A percentile compares a stretch with the other conserved stretches of the same genome.
Evolutionary conservation across 2,329 filamentous ascomycete species (phyloP).

Genomic region (Penicillium corylophilum): DNA sequence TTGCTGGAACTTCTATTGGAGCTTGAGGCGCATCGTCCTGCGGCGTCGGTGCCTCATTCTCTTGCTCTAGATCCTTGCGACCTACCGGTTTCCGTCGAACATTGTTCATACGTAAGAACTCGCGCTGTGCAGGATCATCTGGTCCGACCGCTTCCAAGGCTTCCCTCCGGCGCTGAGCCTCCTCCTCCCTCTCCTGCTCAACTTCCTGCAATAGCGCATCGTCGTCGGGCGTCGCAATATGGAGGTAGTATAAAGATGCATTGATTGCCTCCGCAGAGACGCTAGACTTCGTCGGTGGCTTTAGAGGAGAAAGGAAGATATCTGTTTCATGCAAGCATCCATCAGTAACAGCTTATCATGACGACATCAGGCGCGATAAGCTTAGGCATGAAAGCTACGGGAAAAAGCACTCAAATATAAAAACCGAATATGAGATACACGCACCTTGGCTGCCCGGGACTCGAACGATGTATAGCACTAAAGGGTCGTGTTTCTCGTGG

Average conservation of each 20-base stretch:
- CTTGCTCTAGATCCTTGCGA: slow-evolving; percentile 6
- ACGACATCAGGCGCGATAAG: slow-evolving; percentile 7
- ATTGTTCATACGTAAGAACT: slow-evolving; percentile 37
- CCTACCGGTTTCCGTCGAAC: slow-evolving; percentile 42
- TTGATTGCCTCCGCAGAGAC: slow-evolving; percentile 85
- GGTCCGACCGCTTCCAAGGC: slow-evolving; percentile 19
- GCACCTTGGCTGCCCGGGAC: slow-evolving; percentile 87
- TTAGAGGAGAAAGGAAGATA: slow-evolving; percentile 86
- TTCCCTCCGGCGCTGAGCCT: slow-evolving; percentile 27
- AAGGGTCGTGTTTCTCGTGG: slow-evolving; percentile 64
- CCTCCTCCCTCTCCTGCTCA: slow-evolving; percentile 37
- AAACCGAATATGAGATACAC: slow-evolving; percentile 4
- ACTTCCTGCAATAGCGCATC: slow-evolving; percentile 41
- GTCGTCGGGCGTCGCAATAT: slow-evolving; percentile 68
- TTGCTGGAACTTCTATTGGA: neutral
- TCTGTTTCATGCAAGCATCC: slow-evolving; percentile 54
- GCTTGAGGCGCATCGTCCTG: slow-evolving; percentile 7
- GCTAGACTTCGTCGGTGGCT: slow-evolving; percentile 76
- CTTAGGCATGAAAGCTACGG: neutral
- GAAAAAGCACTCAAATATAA: neutral
- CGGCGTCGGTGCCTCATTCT: slow-evolving; percentile 3
- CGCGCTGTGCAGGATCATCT: slow-evolving; percentile 21
- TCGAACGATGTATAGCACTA: slow-evolving; percentile 87
- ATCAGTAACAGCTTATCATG: slow-evolving; percentile 18
- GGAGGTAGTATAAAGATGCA: slow-evolving; percentile 86